Percentiles rank a stretch among this genome's conserved stretches.
Evolutionary conservation across 1,284 basidiomycete genomes (phyloP).

Genomic region (Melampsora occidentalis): DNA sequence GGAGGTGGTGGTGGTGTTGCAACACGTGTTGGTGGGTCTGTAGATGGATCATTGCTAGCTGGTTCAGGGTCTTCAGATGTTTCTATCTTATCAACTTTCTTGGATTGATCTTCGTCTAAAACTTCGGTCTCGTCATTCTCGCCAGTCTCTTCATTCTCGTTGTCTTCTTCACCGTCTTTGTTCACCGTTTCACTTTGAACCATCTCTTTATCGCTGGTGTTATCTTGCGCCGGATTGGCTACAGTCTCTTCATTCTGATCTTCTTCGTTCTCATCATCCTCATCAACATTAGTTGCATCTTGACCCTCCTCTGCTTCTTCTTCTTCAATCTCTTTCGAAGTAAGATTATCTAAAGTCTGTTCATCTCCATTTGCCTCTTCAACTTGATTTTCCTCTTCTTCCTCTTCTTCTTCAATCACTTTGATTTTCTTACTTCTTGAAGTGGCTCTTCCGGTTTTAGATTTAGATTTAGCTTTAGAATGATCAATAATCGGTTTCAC

Average conservation of each 20-base stretch:
- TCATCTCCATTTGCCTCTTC: background rate
- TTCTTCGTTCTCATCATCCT: slow-evolving; percentile 25
- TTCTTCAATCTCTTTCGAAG: slow-evolving; percentile 27
- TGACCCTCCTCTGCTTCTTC: slow-evolving; percentile 32
- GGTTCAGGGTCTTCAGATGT: background rate
- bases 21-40: slow-evolving; percentile 12
- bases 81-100: background rate
- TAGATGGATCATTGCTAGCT: background rate
- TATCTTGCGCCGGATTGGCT: slow-evolving; percentile 43
- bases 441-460: background rate
- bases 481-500: too few relatives aligned
- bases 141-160: slow-evolving; percentile 47
- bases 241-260: background rate
- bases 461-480: background rate
- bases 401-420: background rate
- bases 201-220: slow-evolving; percentile 37
- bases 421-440: background rate
- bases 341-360: background rate
- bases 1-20: slow-evolving; percentile 35
- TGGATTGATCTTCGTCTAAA: background rate
- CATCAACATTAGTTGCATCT: slow-evolving; percentile 21
- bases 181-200: slow-evolving; percentile 44
- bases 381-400: background rate
- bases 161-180: slow-evolving; percentile 45
- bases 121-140: slow-evolving; percentile 8